Percentiles rank a stretch among this genome's conserved stretches.
These are phyloP conservation scores for Penicillium malachiteum DNA, from an alignment of 495 filamentous ascomycete genomes.

Conservation along the genomic window DNA sequence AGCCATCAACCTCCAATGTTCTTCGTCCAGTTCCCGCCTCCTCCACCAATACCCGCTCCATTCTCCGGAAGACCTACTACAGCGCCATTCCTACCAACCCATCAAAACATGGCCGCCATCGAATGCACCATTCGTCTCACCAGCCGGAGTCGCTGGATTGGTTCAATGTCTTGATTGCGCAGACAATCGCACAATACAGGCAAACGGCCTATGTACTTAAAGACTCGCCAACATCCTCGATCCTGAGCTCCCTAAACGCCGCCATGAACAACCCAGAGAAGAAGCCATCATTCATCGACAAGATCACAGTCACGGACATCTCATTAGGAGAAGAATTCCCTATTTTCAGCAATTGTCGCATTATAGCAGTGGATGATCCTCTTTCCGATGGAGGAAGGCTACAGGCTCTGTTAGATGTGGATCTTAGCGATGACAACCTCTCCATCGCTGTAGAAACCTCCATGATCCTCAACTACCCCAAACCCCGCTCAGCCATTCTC, in stretches of 20 bases:
- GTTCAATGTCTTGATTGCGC: conserved; percentile 97
- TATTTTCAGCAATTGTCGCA: conserved; percentile 97
- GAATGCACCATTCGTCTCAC: conserved; percentile 66
- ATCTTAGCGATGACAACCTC: conserved; percentile 86
- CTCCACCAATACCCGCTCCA: conserved; percentile 77
- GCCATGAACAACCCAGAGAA: conserved; percentile 75
- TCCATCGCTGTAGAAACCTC: conserved; percentile 94
- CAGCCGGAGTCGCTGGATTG: conserved; percentile 99
- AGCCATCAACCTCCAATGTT: conserved; percentile 72
- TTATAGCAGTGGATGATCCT: conserved; percentile 63
- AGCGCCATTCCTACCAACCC: conserved; percentile 64
- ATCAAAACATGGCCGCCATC: conserved; percentile 44
- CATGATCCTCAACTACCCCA: conserved; percentile 89
- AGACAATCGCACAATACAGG: conserved; percentile 94
- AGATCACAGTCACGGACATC: conserved; percentile 90
- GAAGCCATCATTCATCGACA: conserved; percentile 88
- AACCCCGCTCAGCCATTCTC: conserved; percentile 81
- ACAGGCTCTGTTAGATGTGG: conserved; percentile 96
- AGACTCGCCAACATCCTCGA: conserved; percentile 65
- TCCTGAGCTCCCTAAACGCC: conserved; percentile 88
- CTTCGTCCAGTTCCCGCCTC: conserved; percentile 59
- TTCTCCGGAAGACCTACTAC: conserved; percentile 96
- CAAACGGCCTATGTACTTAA: conserved; percentile 82
- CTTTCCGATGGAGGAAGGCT: conserved; percentile 60
- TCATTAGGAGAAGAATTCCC: conserved; percentile 94